Evolutionary conservation across 306 rosid species (phyloP).

Genomic region (Dryas alaskensis): DNA sequence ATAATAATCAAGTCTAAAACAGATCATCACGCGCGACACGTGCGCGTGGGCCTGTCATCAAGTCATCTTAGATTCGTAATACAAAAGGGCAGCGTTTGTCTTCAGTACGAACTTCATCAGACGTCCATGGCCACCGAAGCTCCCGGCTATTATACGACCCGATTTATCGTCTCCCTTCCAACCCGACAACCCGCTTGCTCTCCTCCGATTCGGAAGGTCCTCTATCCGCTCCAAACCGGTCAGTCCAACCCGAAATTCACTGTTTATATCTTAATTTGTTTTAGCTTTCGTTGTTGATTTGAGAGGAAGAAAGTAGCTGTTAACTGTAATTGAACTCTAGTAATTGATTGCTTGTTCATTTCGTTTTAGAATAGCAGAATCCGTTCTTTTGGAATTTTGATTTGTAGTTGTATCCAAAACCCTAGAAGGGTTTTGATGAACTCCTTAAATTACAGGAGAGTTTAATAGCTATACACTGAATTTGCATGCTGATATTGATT

Average conservation of each 20-base stretch:
- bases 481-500: no score
- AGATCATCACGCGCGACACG: neutral
- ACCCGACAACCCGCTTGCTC: slow-evolving; percentile 18
- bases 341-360: slow-evolving; percentile 2
- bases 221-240: slow-evolving; percentile 16
- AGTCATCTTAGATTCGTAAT: neutral
- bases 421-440: neutral
- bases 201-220: slow-evolving; percentile 18
- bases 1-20: no score
- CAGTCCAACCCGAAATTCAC: slow-evolving; percentile 16
- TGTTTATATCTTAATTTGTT: neutral
- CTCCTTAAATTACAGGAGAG: neutral
- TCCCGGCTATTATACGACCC: slow-evolving; percentile 23
- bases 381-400: neutral
- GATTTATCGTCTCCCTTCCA: slow-evolving; percentile 8
- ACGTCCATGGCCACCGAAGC: slow-evolving; percentile 51
- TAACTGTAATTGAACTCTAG: neutral
- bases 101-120: slow-evolving; percentile 2
- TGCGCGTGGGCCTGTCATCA: neutral
- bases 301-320: neutral
- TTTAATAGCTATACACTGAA: neutral
- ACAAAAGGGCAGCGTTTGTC: neutral
- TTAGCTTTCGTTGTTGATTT: neutral
- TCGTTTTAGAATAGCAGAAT: neutral
- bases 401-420: neutral